These are phyloP conservation scores for Isabelozyma gotoi DNA, from an alignment of 805 yeast genomes.

Conservation along the genomic window DNA sequence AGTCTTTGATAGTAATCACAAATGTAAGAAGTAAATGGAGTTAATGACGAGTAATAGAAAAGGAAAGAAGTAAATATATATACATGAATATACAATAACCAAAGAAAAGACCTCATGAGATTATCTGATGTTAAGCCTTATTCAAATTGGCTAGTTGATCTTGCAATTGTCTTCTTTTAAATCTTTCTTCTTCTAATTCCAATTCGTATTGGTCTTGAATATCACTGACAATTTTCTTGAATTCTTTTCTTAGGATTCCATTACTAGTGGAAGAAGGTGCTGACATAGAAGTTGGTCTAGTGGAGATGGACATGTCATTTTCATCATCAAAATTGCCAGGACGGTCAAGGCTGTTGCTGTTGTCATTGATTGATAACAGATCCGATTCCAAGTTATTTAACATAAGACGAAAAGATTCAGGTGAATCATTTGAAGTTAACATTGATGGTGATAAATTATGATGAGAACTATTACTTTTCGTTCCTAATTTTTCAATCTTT, in stretches of 20 bases:
- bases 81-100: neutral
- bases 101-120: neutral
- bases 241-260: slow-evolving; percentile 64
- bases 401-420: neutral
- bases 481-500: slow-evolving; percentile 47
- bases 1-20: neutral
- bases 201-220: slow-evolving; percentile 61
- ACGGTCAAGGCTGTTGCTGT: neutral
- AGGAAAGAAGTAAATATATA: neutral
- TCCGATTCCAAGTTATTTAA: neutral
- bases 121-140: neutral
- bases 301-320: slow-evolving; percentile 14
- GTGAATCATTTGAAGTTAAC: neutral
- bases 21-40: neutral
- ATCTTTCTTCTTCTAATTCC: slow-evolving; percentile 56
- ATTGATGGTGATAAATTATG: slow-evolving; percentile 1
- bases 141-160: slow-evolving; percentile 15
- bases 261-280: slow-evolving; percentile 34
- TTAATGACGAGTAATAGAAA: neutral
- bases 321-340: slow-evolving; percentile 12
- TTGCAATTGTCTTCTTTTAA: slow-evolving; percentile 45
- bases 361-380: neutral
- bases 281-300: slow-evolving; percentile 14
- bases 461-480: slow-evolving; percentile 1
- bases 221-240: slow-evolving; percentile 61